A percentile compares a stretch with the other conserved stretches of the same genome.
Evolutionary conservation across 352 stramenopile species (phyloP).

Genomic region (Globisporangium canariense): DNA sequence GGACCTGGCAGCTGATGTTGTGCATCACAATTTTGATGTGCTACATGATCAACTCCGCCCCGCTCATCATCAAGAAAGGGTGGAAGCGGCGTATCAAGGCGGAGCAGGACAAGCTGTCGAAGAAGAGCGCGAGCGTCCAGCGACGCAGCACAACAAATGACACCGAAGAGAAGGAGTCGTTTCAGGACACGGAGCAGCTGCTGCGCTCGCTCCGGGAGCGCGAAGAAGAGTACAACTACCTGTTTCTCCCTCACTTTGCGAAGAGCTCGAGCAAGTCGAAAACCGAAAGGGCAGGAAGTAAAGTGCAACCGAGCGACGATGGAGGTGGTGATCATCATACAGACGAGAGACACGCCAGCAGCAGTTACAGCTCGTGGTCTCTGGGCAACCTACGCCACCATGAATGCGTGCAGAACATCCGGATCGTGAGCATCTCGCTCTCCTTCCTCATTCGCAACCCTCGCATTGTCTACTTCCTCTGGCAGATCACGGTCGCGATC

Average conservation of each 20-base stretch:
- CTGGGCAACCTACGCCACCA: not conserved
- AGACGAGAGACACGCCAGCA: not conserved
- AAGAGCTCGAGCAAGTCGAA: slow-evolving; percentile 2
- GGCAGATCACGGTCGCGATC: slow-evolving; percentile 56
- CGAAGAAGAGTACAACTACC: slow-evolving; percentile 64
- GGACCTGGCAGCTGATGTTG: slow-evolving; percentile 48
- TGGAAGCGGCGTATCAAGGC: slow-evolving; percentile 55
- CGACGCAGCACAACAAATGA: slow-evolving; percentile 16
- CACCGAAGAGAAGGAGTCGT: slow-evolving; percentile 42
- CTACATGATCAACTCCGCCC: slow-evolving; percentile 65
- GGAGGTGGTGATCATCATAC: not conserved
- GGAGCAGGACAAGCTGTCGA: slow-evolving; percentile 37
- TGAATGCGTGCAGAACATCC: slow-evolving; percentile 8
- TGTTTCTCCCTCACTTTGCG: slow-evolving; percentile 35
- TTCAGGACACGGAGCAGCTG: slow-evolving; percentile 62
- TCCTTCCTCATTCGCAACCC: slow-evolving; percentile 51
- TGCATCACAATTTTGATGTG: slow-evolving; percentile 49
- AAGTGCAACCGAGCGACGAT: not conserved
- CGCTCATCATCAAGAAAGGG: slow-evolving; percentile 63
- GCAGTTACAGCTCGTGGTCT: not conserved
- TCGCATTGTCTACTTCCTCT: slow-evolving; percentile 53
- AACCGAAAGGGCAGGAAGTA: not conserved
- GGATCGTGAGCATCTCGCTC: slow-evolving; percentile 39
- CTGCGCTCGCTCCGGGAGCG: slow-evolving; percentile 52
- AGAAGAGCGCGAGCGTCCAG: slow-evolving; percentile 36